Conservation (phyloP, 2,329 filamentous ascomycete species). For the Xylaria sp. region DNA sequence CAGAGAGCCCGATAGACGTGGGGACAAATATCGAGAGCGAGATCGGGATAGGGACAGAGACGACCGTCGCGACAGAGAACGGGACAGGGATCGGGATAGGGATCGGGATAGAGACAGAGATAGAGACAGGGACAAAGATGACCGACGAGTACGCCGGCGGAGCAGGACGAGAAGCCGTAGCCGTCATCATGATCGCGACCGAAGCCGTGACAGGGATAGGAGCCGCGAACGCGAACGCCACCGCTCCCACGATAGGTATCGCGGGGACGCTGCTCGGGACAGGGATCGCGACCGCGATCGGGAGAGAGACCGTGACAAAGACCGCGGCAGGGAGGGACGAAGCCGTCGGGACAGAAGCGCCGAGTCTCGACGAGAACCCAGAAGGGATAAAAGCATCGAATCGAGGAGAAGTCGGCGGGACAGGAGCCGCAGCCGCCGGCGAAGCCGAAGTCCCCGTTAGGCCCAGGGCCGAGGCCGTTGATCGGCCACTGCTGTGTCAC, state of each 20-base stretch:
- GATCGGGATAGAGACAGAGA: constrained; percentile 32
- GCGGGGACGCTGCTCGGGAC: constrained; percentile 14
- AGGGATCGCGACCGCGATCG: constrained; percentile 40
- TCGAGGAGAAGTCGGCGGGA: constrained; percentile 14
- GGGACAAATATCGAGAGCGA: constrained; percentile 26
- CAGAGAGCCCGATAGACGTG: constrained; percentile 18
- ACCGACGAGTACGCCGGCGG: constrained; percentile 1
- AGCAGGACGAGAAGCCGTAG: background rate
- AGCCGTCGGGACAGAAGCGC: constrained; percentile 34
- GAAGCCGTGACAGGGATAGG: constrained; percentile 35
- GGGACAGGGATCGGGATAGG: constrained; percentile 38
- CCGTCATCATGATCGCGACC: constrained; percentile 20
- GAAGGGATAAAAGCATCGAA: constrained; percentile 24
- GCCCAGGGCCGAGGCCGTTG: constrained; percentile 1
- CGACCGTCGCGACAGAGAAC: constrained; percentile 15
- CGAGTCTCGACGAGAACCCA: constrained; percentile 18
- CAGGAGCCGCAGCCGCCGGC: constrained; percentile 25
- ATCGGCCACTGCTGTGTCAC: background rate
- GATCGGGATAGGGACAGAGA: constrained; percentile 17
- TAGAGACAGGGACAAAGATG: constrained; percentile 32
- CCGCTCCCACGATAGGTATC: constrained; percentile 23
- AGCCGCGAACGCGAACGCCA: constrained; percentile 39
- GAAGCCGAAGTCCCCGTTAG: constrained; percentile 34
- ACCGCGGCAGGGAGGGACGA: constrained; percentile 33
- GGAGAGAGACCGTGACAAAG: constrained; percentile 29